phyloP scores from a whole-genome alignment of 768 basidiomycete genomes.

The Mycena vulgaris region DNA sequence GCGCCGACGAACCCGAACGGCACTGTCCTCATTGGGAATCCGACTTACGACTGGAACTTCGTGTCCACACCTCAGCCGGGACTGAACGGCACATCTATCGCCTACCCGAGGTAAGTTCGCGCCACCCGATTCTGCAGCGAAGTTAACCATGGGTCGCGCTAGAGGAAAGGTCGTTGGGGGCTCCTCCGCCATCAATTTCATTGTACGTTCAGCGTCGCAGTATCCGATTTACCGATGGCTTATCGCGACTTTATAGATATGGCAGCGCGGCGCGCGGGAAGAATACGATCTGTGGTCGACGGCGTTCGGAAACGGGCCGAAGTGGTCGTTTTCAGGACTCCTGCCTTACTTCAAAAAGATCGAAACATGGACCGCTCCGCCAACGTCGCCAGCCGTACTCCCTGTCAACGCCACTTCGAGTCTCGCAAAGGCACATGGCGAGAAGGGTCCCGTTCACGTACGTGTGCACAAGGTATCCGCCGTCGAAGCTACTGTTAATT shows the following conservation, averaged over 20 bases:
- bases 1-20: background rate
- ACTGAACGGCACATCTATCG: background rate
- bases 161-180: slow-evolving; percentile 4
- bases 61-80: background rate
- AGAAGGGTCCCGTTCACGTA: background rate
- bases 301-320: background rate
- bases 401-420: background rate
- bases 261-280: background rate
- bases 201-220: background rate
- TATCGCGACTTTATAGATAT: background rate
- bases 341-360: slow-evolving; percentile 1
- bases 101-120: background rate
- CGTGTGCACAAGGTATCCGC: too few relatives aligned
- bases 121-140: background rate
- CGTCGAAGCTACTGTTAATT: background rate
- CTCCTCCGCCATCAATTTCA: background rate
- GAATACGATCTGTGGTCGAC: slow-evolving; percentile 12
- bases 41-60: background rate
- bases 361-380: background rate
- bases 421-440: background rate
- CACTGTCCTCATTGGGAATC: background rate
- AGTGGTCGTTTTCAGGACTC: background rate
- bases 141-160: too few relatives aligned
- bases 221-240: background rate
- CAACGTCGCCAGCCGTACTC: background rate